These are phyloP conservation scores for Erodium maritimum DNA, from an alignment of 345 rosid genomes.

Conservation along the genomic window DNA sequence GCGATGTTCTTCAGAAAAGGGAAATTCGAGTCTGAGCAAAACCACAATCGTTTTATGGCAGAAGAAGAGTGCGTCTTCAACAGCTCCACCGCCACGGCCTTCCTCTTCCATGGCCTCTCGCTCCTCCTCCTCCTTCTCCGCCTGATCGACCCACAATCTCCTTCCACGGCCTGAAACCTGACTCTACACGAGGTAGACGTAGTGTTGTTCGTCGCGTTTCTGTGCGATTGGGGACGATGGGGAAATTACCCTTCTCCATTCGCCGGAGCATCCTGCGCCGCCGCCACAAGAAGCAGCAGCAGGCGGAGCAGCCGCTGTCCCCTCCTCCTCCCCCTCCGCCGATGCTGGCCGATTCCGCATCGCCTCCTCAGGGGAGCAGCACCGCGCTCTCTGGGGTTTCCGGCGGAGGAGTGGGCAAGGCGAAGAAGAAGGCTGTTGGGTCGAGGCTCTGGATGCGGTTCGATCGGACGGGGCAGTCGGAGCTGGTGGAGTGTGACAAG, in stretches of 20 bases:
- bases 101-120: neutral
- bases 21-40: neutral
- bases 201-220: neutral
- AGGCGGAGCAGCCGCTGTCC: neutral
- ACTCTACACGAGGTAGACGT: neutral
- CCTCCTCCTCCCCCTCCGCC: slow-evolving; percentile 3
- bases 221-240: neutral
- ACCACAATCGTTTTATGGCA: neutral
- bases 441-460: slow-evolving; percentile 88
- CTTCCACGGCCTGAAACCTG: neutral
- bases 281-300: slow-evolving; percentile 1
- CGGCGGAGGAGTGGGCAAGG: slow-evolving; percentile 29
- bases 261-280: neutral
- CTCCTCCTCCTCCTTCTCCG: neutral
- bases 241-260: neutral
- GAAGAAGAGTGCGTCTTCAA: neutral
- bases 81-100: neutral
- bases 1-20: neutral
- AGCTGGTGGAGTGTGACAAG: slow-evolving; percentile 78
- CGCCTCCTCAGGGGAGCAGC: slow-evolving; percentile 27
- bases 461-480: slow-evolving; percentile 66
- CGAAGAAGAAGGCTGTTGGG: slow-evolving; percentile 84
- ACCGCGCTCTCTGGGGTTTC: slow-evolving; percentile 13
- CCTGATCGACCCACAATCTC: neutral
- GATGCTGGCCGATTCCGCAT: neutral